Conservation (phyloP, 2,329 filamentous ascomycete species). For the Microthyrium microscopicum region DNA sequence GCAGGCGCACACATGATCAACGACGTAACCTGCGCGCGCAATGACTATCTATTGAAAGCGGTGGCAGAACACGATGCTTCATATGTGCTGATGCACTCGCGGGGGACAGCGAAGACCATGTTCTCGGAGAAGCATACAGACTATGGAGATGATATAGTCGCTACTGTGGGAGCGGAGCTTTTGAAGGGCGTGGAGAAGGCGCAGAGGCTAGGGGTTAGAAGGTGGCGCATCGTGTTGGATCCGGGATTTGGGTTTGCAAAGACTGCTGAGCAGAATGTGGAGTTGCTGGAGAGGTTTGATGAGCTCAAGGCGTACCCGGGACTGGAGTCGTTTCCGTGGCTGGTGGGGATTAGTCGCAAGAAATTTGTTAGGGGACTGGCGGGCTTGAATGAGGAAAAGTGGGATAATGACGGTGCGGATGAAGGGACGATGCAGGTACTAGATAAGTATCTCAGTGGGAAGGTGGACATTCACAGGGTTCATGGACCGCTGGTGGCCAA, state of each 20-base stretch:
- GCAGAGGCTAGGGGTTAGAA: conserved; percentile 63
- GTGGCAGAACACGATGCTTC: conserved; percentile 64
- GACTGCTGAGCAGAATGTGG: conserved; percentile 60
- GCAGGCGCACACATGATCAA: conserved; percentile 88
- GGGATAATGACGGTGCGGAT: too few relatives aligned
- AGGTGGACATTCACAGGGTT: too few relatives aligned
- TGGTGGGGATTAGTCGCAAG: conserved; percentile 80
- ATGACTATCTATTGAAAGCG: conserved; percentile 64
- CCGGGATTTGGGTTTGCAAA: conserved; percentile 94
- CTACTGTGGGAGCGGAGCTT: conserved; percentile 51
- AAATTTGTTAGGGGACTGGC: conserved; percentile 74
- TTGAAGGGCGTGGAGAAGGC: conserved; percentile 54
- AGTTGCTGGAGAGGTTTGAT: conserved; percentile 52
- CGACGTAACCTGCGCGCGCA: conserved; percentile 68
- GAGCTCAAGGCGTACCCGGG: conserved; percentile 36
- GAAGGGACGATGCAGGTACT: too few relatives aligned
- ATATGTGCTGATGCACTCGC: conserved; percentile 84
- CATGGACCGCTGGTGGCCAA: too few relatives aligned
- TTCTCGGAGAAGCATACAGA: conserved; percentile 36
- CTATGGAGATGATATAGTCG: conserved; percentile 53
- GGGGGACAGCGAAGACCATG: conserved; percentile 76
- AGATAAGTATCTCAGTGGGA: too few relatives aligned
- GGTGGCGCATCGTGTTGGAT: conserved; percentile 91
- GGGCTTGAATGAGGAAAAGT: conserved; percentile 49
- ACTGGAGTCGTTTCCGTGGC: conserved; percentile 61